These are phyloP conservation scores for Xerocomellus intermedius DNA, from an alignment of 768 basidiomycete species.

Conservation along the genomic window DNA sequence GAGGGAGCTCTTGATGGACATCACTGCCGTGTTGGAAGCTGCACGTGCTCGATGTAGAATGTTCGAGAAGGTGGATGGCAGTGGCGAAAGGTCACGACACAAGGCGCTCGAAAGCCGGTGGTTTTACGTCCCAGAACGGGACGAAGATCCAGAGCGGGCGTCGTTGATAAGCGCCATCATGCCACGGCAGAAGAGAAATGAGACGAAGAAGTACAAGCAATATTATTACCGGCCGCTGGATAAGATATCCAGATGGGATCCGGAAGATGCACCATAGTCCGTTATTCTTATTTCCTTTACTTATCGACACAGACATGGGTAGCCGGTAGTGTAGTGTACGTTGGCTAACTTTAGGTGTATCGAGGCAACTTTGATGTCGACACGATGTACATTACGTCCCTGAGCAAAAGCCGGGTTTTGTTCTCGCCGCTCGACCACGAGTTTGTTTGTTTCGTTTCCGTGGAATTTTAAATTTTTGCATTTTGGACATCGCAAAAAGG, in stretches of 20 bases:
- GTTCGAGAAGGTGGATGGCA: conserved; percentile 71
- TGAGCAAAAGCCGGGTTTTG: neutral
- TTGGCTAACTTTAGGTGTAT: conserved; percentile 4
- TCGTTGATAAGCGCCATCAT: conserved; percentile 65
- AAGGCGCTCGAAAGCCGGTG: conserved; percentile 52
- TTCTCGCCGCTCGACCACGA: neutral
- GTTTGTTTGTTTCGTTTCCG: conserved; percentile 1
- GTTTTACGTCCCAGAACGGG: conserved; percentile 75
- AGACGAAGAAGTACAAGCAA: conserved; percentile 82
- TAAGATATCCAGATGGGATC: conserved; percentile 73
- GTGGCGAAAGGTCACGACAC: conserved; percentile 50
- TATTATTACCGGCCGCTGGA: conserved; percentile 78
- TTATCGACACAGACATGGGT: neutral
- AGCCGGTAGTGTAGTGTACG: conserved; percentile 7
- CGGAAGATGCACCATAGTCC: conserved; percentile 52
- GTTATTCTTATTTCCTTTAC: conserved; percentile 1
- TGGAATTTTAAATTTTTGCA: conserved; percentile 6
- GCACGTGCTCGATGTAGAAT: conserved; percentile 51
- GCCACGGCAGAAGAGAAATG: conserved; percentile 72
- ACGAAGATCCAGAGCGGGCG: conserved; percentile 71
- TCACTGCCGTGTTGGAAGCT: conserved; percentile 49
- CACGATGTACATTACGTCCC: conserved; percentile 5
- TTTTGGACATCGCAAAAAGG: neutral
- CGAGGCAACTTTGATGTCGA: conserved; percentile 18
- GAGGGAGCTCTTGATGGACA: conserved; percentile 48